Base-by-base conservation (phyloP, 352 stramenopile genomes). In the Pythium scleroteichum region DNA sequence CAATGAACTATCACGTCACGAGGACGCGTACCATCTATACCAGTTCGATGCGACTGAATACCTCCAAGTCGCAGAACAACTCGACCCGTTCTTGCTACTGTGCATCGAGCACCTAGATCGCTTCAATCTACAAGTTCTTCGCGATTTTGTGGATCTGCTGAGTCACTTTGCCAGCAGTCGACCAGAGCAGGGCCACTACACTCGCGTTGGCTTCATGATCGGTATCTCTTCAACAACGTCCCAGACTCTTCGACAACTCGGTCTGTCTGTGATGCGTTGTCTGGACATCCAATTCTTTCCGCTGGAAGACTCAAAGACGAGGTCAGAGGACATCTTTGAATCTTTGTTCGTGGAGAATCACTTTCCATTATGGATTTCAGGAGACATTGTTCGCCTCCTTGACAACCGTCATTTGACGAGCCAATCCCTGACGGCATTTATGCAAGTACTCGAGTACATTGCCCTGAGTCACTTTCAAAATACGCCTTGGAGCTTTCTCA, bases 281-380 rank as follows among this genome's bases (percentile, higher is more conserved):
- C 51, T 95, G 5, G 81, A 92, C 42, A 62, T 92, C 47, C 78
- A 92, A 56, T 92, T 93, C 35, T 93, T 92, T 56, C 73, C 74
- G 16, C 68, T 94, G 5, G 69, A 91, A 33, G 84, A 95, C 57
- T 92, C 85, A 2, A 78, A 73, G 38, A 89, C 88, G 44, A 85
- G 80, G 50, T 90, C 90, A 44, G 68, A 89, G 23, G 75, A 91
- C 59, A 81, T 95, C 29, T 23, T 92, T 13, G 82, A 95, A 41
- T 60, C 72, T 5, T 71, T 95, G 12, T 70, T 94, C 3, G 82
- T 93, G 7, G 68, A 88, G 16, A 69, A 73, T 17, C 76, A 84
- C 27, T 68, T 91, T 8, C 84, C 86, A 1, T 52, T 95, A 24
- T 64, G 58, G 23, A 55, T 92, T 2, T 73, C 63, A 2, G 80